Evolutionary conservation across 1,284 basidiomycete species (phyloP).

Genomic region (Trichosporon sp.): DNA sequence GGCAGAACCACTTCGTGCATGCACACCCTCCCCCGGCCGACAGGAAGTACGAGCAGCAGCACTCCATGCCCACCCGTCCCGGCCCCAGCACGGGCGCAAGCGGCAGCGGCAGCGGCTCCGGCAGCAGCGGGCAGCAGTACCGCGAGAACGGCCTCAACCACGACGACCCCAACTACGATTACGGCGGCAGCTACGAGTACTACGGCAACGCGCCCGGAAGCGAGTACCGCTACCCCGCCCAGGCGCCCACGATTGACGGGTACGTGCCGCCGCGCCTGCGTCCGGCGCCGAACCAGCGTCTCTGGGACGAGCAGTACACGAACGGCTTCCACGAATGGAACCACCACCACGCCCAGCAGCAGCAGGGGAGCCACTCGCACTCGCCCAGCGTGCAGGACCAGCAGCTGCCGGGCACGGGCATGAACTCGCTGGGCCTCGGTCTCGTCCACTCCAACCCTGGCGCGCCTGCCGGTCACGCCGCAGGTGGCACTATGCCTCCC

Average conservation of each 20-base stretch:
- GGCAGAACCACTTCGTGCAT: background rate
- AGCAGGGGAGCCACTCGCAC: too few species aligned
- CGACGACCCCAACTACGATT: background rate
- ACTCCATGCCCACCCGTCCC: background rate
- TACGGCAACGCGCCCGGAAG: background rate
- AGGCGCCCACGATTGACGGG: conserved; percentile 20
- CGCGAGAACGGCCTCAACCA: conserved; percentile 12
- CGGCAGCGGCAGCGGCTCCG: background rate
- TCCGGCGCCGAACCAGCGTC: conserved; percentile 8
- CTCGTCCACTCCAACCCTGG: background rate
- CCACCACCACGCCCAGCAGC: background rate
- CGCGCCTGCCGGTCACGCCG: background rate
- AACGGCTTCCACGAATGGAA: conserved; percentile 13
- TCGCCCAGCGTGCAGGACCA: too few species aligned
- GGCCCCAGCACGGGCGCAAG: background rate
- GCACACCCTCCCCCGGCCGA: background rate
- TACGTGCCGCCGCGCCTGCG: conserved; percentile 23
- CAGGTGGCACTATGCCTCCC: background rate
- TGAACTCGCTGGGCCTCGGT: background rate
- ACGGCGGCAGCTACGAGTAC: conserved; percentile 7
- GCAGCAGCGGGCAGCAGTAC: background rate
- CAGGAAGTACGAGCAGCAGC: background rate
- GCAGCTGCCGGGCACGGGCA: background rate
- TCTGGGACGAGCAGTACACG: conserved; percentile 13
- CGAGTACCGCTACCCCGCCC: conserved; percentile 4